Base-by-base conservation (phyloP, 2,329 filamentous ascomycete genomes). In the Diaporthe velutina region DNA sequence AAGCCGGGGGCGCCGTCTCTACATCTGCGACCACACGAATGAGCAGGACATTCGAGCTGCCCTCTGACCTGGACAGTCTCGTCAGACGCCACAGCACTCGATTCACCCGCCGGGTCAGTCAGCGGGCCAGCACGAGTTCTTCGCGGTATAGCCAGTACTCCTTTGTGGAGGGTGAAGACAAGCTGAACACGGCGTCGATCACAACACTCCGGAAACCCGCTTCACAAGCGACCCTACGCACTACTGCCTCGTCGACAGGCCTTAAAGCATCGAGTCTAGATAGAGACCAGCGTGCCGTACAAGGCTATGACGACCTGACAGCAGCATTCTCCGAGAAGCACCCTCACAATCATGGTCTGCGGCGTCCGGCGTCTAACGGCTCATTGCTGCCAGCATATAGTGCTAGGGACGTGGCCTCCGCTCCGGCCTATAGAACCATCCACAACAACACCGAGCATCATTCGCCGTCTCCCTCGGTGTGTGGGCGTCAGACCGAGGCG, bases 11-110 rank as follows among this genome's bases (percentile, higher is more conserved):
- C 28, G 6, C 40, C 25, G 28, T 9, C 19, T 50, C 10, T 5
- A 35, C 38, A 61, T 6, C 22, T 28, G n/a, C 42, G 13, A 42
- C 6, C 42, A 61, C 40, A 19, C 55, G 55, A 15, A 61, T 61
- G 25, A 71, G 55, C 55, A 71, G 54, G 25, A 52, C 25, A 40
- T 71, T 71, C 55, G 40, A 71, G 54, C 40, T 33, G 6, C 55
- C 70, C 28, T 50, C 70, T 5, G 70, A 71, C 58, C 55, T 71
- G 30, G 70, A 71, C 55, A 45, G 25, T 35, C 55, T 71, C 33
- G 70, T 71, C 15, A 52, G 70, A 28, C 70, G 70, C 17, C 70
- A 71, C 55, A 71, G 70, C 30, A 61, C 55, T 13, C 54, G 70
- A 28, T 71, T 60, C 70, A 71, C 40, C 42, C 42, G 45, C 55